Evolutionary conservation across 108 stramenopile genomes (phyloP).

Genomic region (Seminavis robusta): DNA sequence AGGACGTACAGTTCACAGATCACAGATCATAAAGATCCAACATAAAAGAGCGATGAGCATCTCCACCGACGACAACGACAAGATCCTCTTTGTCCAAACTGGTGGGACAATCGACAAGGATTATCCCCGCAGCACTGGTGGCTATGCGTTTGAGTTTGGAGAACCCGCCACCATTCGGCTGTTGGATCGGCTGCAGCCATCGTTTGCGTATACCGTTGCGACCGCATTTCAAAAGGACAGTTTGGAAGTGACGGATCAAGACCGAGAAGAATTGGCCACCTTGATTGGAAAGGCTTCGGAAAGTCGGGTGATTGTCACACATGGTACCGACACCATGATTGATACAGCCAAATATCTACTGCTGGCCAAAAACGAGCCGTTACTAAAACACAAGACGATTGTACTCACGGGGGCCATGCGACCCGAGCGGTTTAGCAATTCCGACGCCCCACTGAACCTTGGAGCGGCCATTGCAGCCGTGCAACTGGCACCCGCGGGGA

Average conservation of each 20-base stretch:
- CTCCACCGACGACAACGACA: too few species aligned
- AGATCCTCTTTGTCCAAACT: slow-evolving; percentile 17
- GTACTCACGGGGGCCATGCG: slow-evolving; percentile 54
- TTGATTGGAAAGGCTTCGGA: background rate
- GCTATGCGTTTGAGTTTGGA: slow-evolving; percentile 50
- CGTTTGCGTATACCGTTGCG: slow-evolving; percentile 20
- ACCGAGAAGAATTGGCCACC: slow-evolving; percentile 16
- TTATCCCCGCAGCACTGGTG: slow-evolving; percentile 42
- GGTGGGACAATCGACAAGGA: slow-evolving; percentile 60
- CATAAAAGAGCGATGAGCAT: too few species aligned
- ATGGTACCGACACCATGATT: slow-evolving; percentile 58
- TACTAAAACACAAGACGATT: too few species aligned
- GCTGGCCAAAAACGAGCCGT: too few species aligned
- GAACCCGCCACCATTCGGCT: slow-evolving; percentile 36
- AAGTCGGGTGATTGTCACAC: slow-evolving; percentile 36
- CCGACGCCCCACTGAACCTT: slow-evolving; percentile 47
- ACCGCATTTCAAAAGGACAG: slow-evolving; percentile 47
- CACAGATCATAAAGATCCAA: too few species aligned
- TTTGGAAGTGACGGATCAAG: slow-evolving; percentile 30
- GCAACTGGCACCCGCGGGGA: background rate
- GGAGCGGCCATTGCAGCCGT: slow-evolving; percentile 39
- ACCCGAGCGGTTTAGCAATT: slow-evolving; percentile 52
- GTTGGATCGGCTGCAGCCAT: slow-evolving; percentile 24
- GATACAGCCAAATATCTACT: slow-evolving; percentile 39
- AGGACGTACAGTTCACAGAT: too few species aligned